Conservation (phyloP, 305 asterid genomes). For the Withania somnifera region DNA sequence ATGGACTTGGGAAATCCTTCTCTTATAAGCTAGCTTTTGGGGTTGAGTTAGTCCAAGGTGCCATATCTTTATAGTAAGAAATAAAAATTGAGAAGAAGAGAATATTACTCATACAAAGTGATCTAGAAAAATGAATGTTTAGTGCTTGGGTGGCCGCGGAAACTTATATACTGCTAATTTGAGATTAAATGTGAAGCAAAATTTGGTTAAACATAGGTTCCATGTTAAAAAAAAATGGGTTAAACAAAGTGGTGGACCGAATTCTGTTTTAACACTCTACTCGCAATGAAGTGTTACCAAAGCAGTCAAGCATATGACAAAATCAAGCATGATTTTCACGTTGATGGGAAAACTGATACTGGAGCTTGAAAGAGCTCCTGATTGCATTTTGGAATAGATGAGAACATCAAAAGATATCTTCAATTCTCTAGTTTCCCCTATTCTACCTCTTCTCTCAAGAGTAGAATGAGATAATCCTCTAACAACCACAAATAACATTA, state of each 20-base stretch:
- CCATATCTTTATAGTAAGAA: too few relatives aligned
- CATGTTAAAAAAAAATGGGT: background rate
- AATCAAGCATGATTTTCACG: background rate
- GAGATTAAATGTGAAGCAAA: background rate
- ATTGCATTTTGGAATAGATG: background rate
- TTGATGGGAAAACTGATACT: background rate
- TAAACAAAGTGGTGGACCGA: background rate
- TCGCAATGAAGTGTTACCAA: background rate
- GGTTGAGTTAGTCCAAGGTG: too few relatives aligned
- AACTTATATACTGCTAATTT: background rate
- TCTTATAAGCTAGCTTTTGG: too few relatives aligned
- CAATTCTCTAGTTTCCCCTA: background rate
- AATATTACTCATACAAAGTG: background rate
- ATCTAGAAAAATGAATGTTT: background rate
- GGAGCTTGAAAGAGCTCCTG: background rate
- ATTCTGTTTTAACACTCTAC: background rate
- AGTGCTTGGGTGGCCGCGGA: background rate
- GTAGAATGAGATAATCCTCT: background rate
- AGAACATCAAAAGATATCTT: background rate
- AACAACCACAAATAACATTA: background rate
- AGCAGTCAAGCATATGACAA: background rate
- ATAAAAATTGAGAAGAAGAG: background rate
- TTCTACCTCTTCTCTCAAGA: background rate
- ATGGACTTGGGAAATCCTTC: too few relatives aligned
- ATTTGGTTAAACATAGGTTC: background rate